Conservation (phyloP, 2,329 filamentous ascomycete genomes). For the Alternaria sp. region DNA sequence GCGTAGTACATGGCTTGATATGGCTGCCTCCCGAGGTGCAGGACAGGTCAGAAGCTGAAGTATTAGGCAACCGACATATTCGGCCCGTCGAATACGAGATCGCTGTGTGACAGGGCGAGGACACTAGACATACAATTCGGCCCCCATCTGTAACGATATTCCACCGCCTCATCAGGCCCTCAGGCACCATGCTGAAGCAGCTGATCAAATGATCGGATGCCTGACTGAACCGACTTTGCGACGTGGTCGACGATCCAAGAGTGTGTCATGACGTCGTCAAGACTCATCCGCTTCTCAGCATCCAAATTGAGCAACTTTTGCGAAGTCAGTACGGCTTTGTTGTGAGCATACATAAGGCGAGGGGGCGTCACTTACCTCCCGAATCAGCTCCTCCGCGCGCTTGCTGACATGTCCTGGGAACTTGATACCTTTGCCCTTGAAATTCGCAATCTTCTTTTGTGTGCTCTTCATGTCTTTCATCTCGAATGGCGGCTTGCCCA, state of each 20-base stretch:
- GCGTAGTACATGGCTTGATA: background rate
- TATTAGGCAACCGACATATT: background rate
- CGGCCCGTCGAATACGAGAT: background rate
- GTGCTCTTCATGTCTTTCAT: slow-evolving; percentile 84
- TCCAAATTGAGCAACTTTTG: slow-evolving; percentile 59
- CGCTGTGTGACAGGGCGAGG: background rate
- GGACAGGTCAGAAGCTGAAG: background rate
- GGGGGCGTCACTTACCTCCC: slow-evolving; percentile 22
- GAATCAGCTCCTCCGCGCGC: slow-evolving; percentile 83
- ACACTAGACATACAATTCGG: background rate
- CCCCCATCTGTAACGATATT: background rate
- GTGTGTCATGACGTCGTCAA: slow-evolving; percentile 83
- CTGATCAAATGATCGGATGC: slow-evolving; percentile 1
- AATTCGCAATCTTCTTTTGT: slow-evolving; percentile 73
- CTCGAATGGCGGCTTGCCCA: slow-evolving; percentile 92
- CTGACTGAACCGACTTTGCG: background rate
- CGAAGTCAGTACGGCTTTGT: background rate
- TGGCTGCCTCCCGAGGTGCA: background rate
- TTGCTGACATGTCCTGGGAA: slow-evolving; percentile 84
- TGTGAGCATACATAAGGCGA: background rate
- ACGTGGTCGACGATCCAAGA: slow-evolving; percentile 87
- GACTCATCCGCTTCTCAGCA: slow-evolving; percentile 83
- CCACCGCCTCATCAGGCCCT: background rate
- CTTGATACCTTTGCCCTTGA: slow-evolving; percentile 80
- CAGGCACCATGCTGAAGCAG: background rate